Base-by-base conservation (phyloP, 2,329 filamentous ascomycete genomes). In the Exophiala aquamarina region DNA sequence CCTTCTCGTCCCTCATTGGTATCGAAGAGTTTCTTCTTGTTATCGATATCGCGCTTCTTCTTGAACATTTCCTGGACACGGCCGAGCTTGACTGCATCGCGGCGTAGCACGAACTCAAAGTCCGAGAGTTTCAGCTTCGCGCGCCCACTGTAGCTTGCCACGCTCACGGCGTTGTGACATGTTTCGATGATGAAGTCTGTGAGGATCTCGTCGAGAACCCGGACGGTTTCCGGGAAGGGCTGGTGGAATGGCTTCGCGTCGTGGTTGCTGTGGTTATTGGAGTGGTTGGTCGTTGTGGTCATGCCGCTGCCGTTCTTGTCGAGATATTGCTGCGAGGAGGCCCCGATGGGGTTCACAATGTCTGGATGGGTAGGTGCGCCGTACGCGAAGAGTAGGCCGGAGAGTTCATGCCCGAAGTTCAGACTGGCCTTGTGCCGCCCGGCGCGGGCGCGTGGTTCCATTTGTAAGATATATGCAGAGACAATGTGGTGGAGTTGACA, bases 101-200 rank as follows among this genome's bases (percentile, higher is more conserved):
- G 82, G 23, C 93, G 82, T 59, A 97, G 81, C 31, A 90, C 89
- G 69, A 95, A 98, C 63, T 94, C 90, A 72, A 98, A 95, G 69
- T 98, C 93, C 63, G 96, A 92, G 62, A 95, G 88, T 68, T 98
- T 98, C 71, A 98, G 90, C 72, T 98, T 98, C 62, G 95, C 89
- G 2, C 93, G 87, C 1, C 90, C 86, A 2, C 87, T 84, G 68
- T 95, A 89, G 66, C 88, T 84, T 1, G 93, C 93, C 43, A 86
- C 84, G 35, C 88, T 83, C 3, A 90, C 89, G 3, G 93, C 92
- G 64, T 89, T 86, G 72, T 95, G 93, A 70, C 88, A 92, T 44
- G 93, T 84, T 66, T 93, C 89, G 65, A 95, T 89, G 66, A 97
- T 89, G 75, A 95, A 96, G 73, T 97, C 93, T 54, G 91, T 95